phyloP scores from a whole-genome alignment of 1,284 basidiomycete species.

The Singerocomus inundabilis region DNA sequence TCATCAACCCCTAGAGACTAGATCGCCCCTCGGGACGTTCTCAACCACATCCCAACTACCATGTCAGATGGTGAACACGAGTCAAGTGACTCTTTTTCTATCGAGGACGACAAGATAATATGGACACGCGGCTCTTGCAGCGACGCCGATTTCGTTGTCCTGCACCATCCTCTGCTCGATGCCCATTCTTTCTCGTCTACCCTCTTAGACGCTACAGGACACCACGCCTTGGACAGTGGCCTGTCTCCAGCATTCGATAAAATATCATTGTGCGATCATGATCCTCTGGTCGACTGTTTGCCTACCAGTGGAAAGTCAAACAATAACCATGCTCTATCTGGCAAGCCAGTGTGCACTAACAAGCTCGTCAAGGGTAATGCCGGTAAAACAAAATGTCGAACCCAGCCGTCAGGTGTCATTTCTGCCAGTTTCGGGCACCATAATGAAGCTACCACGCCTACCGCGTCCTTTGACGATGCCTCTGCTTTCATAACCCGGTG shows the following conservation, averaged over 20 bases:
- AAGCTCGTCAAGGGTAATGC: slow-evolving; percentile 1
- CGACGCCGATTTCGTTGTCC: slow-evolving; percentile 28
- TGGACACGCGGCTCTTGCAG: slow-evolving; percentile 24
- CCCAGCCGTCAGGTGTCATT: not conserved
- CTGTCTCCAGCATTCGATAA: slow-evolving; percentile 13
- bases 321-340: not conserved
- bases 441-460: slow-evolving; percentile 11
- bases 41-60: not conserved
- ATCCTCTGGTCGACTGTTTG: slow-evolving; percentile 7
- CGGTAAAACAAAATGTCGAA: slow-evolving; percentile 1
- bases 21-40: not conserved
- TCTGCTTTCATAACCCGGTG: slow-evolving; percentile 31
- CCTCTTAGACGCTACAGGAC: slow-evolving; percentile 10
- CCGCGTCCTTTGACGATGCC: slow-evolving; percentile 27
- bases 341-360: not conserved
- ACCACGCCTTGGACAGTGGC: slow-evolving; percentile 12
- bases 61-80: slow-evolving; percentile 19
- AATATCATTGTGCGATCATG: slow-evolving; percentile 14
- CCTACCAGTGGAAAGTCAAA: slow-evolving; percentile 11
- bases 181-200: slow-evolving; percentile 16
- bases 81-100: slow-evolving; percentile 13
- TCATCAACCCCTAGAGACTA: not conserved
- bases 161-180: slow-evolving; percentile 24
- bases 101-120: slow-evolving; percentile 26
- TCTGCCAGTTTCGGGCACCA: slow-evolving; percentile 10